phyloP scores from a whole-genome alignment of 129 eudicot species.

The Lactuca sativa region DNA sequence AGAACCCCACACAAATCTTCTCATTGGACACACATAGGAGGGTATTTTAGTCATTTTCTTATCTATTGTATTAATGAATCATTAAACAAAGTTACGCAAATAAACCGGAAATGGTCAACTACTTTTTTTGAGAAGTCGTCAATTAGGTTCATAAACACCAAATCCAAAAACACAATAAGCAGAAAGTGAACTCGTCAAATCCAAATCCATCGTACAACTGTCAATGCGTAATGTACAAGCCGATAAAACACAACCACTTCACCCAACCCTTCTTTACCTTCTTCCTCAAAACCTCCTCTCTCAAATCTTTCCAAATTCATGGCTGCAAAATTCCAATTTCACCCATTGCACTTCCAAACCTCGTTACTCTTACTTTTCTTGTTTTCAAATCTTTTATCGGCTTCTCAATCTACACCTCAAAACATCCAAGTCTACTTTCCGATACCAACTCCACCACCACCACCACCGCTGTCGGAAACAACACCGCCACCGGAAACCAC shows the following conservation, averaged over 20 bases:
- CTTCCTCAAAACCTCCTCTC: not conserved
- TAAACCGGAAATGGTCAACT: slow-evolving; percentile 6
- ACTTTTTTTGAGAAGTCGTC: not conserved
- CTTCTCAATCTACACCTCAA: slow-evolving; percentile 26
- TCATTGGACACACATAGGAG: not conserved
- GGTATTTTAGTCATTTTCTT: slow-evolving; percentile 5
- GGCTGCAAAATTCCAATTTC: slow-evolving; percentile 14
- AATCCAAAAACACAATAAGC: slow-evolving; percentile 1
- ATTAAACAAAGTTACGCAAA: not conserved
- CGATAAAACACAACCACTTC: not conserved
- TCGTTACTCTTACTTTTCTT: not conserved
- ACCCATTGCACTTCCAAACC: not conserved
- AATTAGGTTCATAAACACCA: slow-evolving; percentile 7
- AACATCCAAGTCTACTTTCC: slow-evolving; percentile 28
- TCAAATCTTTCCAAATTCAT: not conserved
- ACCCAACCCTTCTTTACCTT: not conserved
- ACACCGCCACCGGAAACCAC: not conserved
- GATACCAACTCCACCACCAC: slow-evolving; percentile 23
- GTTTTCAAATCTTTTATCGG: not conserved
- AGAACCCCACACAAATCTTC: not conserved
- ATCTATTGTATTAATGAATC: not conserved
- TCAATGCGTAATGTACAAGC: not conserved
- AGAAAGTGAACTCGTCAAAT: not conserved
- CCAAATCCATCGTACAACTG: not conserved
- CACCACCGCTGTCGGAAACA: slow-evolving; percentile 23